Evolutionary conservation across 176 grass and related monocot genomes (phyloP).

Genomic region (Poa pratensis): DNA sequence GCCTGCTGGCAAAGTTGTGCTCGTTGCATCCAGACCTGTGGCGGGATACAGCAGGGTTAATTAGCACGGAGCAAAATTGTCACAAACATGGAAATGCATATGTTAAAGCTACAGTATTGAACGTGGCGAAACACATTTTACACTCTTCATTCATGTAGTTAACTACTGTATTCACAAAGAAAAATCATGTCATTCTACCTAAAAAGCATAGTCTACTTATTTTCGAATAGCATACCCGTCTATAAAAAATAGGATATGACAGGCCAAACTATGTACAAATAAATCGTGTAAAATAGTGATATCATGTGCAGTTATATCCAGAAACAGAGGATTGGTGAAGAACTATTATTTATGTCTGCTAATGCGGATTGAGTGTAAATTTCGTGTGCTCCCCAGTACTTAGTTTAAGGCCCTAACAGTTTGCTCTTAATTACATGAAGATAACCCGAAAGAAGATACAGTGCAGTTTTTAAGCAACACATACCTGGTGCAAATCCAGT

Average conservation of each 20-base stretch:
- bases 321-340: slow-evolving; percentile 8
- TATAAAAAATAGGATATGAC: neutral
- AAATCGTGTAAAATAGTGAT: neutral
- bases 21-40: slow-evolving; percentile 94
- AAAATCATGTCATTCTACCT: neutral
- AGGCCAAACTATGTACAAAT: neutral
- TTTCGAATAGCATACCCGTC: neutral
- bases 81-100: neutral
- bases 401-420: neutral
- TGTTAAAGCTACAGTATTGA: neutral
- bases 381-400: no score
- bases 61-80: slow-evolving; percentile 5
- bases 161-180: neutral
- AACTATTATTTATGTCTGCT: neutral
- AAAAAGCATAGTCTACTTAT: neutral
- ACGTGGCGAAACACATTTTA: neutral
- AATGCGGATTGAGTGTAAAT: neutral
- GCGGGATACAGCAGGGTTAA: no score
- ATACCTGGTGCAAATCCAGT: slow-evolving; percentile 98
- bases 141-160: neutral
- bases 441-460: neutral
- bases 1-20: slow-evolving; percentile 97
- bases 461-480: slow-evolving; percentile 11
- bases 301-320: neutral
- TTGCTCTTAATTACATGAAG: neutral